These are phyloP conservation scores for Melastoma candidum DNA, from an alignment of 441 rosid genomes.

Conservation along the genomic window DNA sequence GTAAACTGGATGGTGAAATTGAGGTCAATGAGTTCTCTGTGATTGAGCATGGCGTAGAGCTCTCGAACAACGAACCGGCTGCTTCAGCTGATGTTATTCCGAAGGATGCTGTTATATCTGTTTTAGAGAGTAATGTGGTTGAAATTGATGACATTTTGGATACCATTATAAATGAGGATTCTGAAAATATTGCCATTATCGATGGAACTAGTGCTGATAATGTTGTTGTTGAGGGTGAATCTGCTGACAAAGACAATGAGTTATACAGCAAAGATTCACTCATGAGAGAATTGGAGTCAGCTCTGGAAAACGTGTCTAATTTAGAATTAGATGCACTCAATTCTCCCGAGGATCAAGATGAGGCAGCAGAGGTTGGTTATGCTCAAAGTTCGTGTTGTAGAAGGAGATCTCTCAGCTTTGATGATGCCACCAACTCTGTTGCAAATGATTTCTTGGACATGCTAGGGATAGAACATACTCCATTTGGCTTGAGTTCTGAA, in stretches of 20 bases:
- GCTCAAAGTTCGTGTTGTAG: conserved; percentile 22
- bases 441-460: conserved; percentile 75
- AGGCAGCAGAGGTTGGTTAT: conserved; percentile 22
- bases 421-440: conserved; percentile 56
- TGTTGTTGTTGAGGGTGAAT: conserved; percentile 21
- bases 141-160: conserved; percentile 25
- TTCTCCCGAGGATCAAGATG: conserved; percentile 45
- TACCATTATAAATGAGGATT: conserved; percentile 19
- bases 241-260: conserved; percentile 23
- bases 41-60: conserved; percentile 39
- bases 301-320: conserved; percentile 42
- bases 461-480: conserved; percentile 69
- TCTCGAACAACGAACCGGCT: conserved; percentile 24
- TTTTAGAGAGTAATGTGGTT: conserved; percentile 42
- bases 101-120: conserved; percentile 22
- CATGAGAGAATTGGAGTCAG: conserved; percentile 73
- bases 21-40: conserved; percentile 34
- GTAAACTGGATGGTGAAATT: background rate
- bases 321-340: conserved; percentile 43
- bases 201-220: conserved; percentile 11
- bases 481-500: conserved; percentile 32
- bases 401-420: conserved; percentile 34
- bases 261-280: conserved; percentile 27
- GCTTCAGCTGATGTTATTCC: background rate
- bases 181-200: conserved; percentile 20